These are phyloP conservation scores for Suhomyces bokatorum DNA, from an alignment of 1,139 yeast species.

Conservation along the genomic window DNA sequence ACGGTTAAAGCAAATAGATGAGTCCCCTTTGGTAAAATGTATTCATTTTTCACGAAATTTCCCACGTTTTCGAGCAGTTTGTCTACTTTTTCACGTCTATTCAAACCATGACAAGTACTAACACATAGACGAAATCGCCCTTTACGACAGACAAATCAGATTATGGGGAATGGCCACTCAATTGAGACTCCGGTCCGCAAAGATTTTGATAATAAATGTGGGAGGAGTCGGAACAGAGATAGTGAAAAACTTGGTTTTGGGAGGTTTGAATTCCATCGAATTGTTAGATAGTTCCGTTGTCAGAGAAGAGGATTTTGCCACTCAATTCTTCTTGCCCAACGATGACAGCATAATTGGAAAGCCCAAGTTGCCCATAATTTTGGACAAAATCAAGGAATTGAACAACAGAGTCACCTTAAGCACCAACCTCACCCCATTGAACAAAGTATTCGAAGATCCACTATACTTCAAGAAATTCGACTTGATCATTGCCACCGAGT, in stretches of 20 bases:
- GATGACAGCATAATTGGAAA: slow-evolving; percentile 50
- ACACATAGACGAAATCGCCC: slow-evolving; percentile 73
- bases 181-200: slow-evolving; percentile 71
- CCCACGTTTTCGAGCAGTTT: too few relatives aligned
- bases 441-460: slow-evolving; percentile 21
- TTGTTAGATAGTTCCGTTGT: slow-evolving; percentile 62
- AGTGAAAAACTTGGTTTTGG: slow-evolving; percentile 80
- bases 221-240: slow-evolving; percentile 79
- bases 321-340: slow-evolving; percentile 75
- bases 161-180: slow-evolving; percentile 98
- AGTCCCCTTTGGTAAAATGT: neutral
- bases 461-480: slow-evolving; percentile 60
- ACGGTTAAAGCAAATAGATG: too few relatives aligned
- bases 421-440: slow-evolving; percentile 39
- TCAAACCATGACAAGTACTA: slow-evolving; percentile 3
- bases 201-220: slow-evolving; percentile 63
- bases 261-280: slow-evolving; percentile 81
- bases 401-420: slow-evolving; percentile 71
- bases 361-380: slow-evolving; percentile 55
- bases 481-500: slow-evolving; percentile 74
- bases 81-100: too few relatives aligned
- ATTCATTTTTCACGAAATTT: too few relatives aligned
- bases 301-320: slow-evolving; percentile 63
- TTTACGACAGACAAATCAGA: slow-evolving; percentile 93
- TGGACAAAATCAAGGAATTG: slow-evolving; percentile 60